phyloP scores from a whole-genome alignment of 2,329 filamentous ascomycete species.

The Macrophomina pseudophaseolina region DNA sequence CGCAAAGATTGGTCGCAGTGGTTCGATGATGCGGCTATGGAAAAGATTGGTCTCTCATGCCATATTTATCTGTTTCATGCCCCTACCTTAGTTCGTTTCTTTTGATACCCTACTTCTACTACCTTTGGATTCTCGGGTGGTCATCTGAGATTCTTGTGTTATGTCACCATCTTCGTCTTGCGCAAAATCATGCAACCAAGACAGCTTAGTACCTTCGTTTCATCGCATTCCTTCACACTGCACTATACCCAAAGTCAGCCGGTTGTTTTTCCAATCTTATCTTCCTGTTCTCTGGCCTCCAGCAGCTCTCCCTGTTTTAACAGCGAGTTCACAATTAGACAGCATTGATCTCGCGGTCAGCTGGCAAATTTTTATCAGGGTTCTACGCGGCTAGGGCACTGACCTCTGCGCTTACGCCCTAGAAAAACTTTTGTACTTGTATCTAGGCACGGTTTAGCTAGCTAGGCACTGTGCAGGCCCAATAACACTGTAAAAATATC shows the following conservation, averaged over 20 bases:
- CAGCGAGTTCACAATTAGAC: constrained; percentile 6
- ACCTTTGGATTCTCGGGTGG: constrained; percentile 14
- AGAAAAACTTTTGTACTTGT: constrained; percentile 18
- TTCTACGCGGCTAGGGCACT: constrained; percentile 3
- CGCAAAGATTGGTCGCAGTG: not conserved
- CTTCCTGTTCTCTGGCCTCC: not conserved
- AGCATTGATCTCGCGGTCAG: constrained; percentile 15
- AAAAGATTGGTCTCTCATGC: constrained; percentile 4
- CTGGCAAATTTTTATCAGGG: not conserved
- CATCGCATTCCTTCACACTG: constrained; percentile 16
- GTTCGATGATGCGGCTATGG: not conserved
- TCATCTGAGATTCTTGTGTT: constrained; percentile 13
- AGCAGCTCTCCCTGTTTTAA: not conserved
- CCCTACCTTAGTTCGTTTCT: constrained; percentile 21
- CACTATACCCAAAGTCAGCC: constrained; percentile 25
- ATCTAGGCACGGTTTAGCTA: constrained; percentile 19
- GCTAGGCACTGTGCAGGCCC: constrained; percentile 4
- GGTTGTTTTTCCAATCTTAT: not conserved
- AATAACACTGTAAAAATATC: constrained; percentile 18
- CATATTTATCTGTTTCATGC: constrained; percentile 10
- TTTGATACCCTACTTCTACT: constrained; percentile 26
- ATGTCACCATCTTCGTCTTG: constrained; percentile 15
- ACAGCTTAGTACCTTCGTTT: constrained; percentile 22
- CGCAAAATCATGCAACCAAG: constrained; percentile 3
- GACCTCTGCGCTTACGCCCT: not conserved